These are phyloP conservation scores for Inonotus obliquus DNA, from an alignment of 1,284 basidiomycete species.

Conservation along the genomic window DNA sequence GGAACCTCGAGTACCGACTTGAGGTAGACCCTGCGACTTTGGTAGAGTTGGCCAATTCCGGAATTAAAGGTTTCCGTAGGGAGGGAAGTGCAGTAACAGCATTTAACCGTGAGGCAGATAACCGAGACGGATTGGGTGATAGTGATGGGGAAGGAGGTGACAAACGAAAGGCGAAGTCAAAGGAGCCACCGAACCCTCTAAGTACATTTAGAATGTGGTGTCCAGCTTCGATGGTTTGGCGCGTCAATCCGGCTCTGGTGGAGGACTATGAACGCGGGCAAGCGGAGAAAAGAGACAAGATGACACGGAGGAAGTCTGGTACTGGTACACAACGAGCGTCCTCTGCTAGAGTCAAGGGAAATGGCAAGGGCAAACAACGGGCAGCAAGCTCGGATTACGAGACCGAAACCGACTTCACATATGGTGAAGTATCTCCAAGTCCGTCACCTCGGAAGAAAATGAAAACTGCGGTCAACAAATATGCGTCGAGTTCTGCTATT, in stretches of 20 bases:
- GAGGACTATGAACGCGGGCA: conserved; percentile 20
- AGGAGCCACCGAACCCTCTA: conserved; percentile 28
- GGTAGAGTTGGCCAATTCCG: conserved; percentile 32
- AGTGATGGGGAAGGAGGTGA: neutral
- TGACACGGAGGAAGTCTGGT: neutral
- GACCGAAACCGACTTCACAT: neutral
- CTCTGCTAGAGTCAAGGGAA: neutral
- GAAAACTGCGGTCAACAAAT: neutral
- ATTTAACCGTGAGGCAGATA: conserved; percentile 19
- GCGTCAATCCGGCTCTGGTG: conserved; percentile 41
- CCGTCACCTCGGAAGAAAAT: conserved; percentile 4
- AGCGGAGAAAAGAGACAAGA: conserved; percentile 7
- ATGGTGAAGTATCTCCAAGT: neutral
- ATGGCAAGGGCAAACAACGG: conserved; percentile 8
- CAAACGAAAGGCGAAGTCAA: conserved; percentile 17
- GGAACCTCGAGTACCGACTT: conserved; percentile 39
- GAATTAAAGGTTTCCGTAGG: conserved; percentile 35
- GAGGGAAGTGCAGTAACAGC: conserved; percentile 22
- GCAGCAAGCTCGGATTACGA: neutral
- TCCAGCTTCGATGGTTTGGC: conserved; percentile 39
- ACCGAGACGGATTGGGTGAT: conserved; percentile 11
- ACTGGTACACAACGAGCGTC: neutral
- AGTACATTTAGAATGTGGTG: conserved; percentile 36
- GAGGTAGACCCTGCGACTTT: conserved; percentile 38
- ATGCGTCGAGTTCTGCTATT: neutral